Base-by-base conservation (phyloP, 1,284 basidiomycete genomes). In the Leccinum subfulvum region DNA sequence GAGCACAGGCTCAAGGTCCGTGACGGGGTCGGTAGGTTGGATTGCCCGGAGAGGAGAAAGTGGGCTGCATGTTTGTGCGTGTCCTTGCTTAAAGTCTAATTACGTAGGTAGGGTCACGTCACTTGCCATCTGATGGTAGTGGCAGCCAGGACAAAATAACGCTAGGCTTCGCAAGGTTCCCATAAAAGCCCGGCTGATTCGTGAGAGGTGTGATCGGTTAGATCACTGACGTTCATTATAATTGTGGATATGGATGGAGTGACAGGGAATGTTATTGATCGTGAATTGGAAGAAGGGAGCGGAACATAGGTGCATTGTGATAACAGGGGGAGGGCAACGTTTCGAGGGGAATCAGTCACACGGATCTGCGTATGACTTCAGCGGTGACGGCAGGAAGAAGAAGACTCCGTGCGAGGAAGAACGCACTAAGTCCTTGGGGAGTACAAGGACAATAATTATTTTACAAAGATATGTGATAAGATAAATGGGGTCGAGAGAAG, bases 41-140 rank as follows among this genome's bases (percentile, higher is more conserved):
- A 71, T 44, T 72, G 44, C 68, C 68, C 58, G 61, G 70, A 64
- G 62, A 56, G 62, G 69, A 52, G 64, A 63, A 44, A 57, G 57
- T 35, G 56, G 44, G 68, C 65, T 59, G 64, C 71, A 60, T 66
- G 62, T 49, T 60, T 71, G 73, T 65, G 71, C 72, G 62, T 73
- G 71, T 61, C 57, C 35, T 71, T 76, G 74, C 68, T 69, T 76
- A 76, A 74, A 74, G 72, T 71, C 75, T 74, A 76, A 74, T 74
- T 74, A 74, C 73, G 73, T 74, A 65, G 60, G 53, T 57, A 63
- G 60, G 49, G 63, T 75, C 66, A 76, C 74, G 72, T 75, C 73
- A 76, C 64, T 51, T 51, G 62, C 62, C 68, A 68, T 64, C 64
- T 67, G 70, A 74, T 72, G 70, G 44, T 6, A 59, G 67, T 63